Conservation (phyloP, 805 yeast genomes). For the Cyberlindnera nakhonratchasimensis region DNA sequence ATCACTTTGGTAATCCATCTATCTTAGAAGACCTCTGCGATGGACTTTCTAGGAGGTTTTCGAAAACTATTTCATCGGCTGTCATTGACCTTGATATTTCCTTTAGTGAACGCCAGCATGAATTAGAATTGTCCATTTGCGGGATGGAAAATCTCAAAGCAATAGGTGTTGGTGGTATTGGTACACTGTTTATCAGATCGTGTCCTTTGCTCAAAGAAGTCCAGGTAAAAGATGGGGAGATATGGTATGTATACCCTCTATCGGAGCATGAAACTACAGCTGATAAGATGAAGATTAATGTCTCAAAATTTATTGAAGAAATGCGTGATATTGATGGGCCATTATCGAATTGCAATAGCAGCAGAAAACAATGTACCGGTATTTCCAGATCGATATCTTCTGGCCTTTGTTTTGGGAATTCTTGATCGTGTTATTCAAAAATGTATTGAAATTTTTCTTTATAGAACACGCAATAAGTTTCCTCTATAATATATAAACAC, state of each 20-base stretch:
- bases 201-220: slow-evolving; percentile 1
- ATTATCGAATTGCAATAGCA: neutral
- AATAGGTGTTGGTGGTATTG: slow-evolving; percentile 7
- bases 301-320: neutral
- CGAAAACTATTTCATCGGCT: neutral
- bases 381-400: neutral
- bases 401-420: too few species aligned
- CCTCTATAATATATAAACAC: too few species aligned
- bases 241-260: neutral
- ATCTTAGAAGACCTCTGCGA: neutral
- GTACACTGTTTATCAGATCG: too few species aligned
- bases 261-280: neutral
- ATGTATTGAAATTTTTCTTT: too few species aligned
- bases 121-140: neutral
- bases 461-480: neutral
- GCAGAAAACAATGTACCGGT: neutral
- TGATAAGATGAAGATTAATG: neutral
- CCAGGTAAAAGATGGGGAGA: slow-evolving; percentile 1
- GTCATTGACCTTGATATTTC: slow-evolving; percentile 4
- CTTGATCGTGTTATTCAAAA: too few species aligned
- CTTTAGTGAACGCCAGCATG: neutral
- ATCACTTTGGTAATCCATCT: neutral
- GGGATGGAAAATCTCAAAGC: neutral
- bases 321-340: neutral
- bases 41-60: neutral